phyloP scores from a whole-genome alignment of 306 rosid species.

The Astragalus membranaceus region DNA sequence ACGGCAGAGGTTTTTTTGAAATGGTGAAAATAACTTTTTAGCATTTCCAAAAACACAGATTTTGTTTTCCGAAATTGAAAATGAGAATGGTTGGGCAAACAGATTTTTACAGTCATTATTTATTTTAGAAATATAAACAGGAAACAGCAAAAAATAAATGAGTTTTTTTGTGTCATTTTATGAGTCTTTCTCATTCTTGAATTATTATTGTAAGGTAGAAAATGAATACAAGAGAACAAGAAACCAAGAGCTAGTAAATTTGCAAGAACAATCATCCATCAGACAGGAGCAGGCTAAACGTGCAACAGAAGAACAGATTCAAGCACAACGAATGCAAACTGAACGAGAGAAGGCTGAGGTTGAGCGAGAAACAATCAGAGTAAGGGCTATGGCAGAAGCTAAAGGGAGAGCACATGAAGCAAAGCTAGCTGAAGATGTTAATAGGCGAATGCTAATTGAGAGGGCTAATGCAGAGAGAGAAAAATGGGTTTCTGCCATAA shows the following conservation, averaged over 20 bases:
- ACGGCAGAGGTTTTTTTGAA: too few species aligned
- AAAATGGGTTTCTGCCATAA: constrained; percentile 93
- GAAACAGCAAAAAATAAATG: too few species aligned
- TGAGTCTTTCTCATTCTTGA: constrained; percentile 11
- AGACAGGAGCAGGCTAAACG: constrained; percentile 90
- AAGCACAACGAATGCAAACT: constrained; percentile 80
- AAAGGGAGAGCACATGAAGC: constrained; percentile 93
- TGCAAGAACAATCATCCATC: constrained; percentile 93
- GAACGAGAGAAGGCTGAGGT: constrained; percentile 94
- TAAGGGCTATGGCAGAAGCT: constrained; percentile 89
- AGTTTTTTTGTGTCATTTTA: neutral
- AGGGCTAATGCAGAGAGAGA: constrained; percentile 92
- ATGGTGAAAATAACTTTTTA: too few species aligned
- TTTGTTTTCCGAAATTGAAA: too few species aligned
- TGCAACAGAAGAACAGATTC: constrained; percentile 92
- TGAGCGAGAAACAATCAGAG: constrained; percentile 86
- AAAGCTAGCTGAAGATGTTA: constrained; percentile 84
- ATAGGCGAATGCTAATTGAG: constrained; percentile 66
- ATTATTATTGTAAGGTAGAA: constrained; percentile 55
- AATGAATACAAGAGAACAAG: constrained; percentile 78
- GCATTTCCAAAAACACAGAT: too few species aligned
- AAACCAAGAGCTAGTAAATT: constrained; percentile 87
- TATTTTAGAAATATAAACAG: too few species aligned
- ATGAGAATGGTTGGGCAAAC: too few species aligned
- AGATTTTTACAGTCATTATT: too few species aligned